A percentile compares a stretch with the other conserved stretches of the same genome.
Evolutionary conservation across 1,284 basidiomycete species (phyloP).

Genomic region (Heterobasidion occidentale): DNA sequence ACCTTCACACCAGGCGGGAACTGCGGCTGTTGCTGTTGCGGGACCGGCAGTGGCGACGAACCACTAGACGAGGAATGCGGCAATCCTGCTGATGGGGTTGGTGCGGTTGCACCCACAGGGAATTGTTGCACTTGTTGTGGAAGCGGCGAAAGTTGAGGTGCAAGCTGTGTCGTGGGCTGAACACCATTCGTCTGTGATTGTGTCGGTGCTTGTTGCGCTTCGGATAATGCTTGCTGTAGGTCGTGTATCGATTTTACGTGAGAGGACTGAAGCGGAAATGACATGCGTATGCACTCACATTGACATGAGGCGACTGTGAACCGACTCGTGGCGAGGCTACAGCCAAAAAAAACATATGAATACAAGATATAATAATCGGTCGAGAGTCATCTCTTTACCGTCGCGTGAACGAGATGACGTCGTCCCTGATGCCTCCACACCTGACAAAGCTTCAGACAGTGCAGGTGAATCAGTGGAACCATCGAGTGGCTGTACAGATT

Average conservation of each 20-base stretch:
- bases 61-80: slow-evolving; percentile 9
- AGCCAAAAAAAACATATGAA: slow-evolving; percentile 2
- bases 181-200: slow-evolving; percentile 15
- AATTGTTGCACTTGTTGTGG: slow-evolving; percentile 52
- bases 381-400: slow-evolving; percentile 3
- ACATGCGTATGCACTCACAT: slow-evolving; percentile 5
- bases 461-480: slow-evolving; percentile 59
- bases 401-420: slow-evolving; percentile 43
- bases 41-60: slow-evolving; percentile 20
- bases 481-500: slow-evolving; percentile 56
- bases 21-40: slow-evolving; percentile 26
- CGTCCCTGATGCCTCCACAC: slow-evolving; percentile 40
- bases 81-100: slow-evolving; percentile 14
- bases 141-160: slow-evolving; percentile 40
- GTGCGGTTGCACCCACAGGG: slow-evolving; percentile 7
- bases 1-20: slow-evolving; percentile 68
- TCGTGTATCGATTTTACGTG: not conserved
- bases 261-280: not conserved
- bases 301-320: slow-evolving; percentile 11
- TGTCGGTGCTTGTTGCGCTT: slow-evolving; percentile 19
- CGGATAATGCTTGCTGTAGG: slow-evolving; percentile 4
- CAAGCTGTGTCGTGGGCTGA: slow-evolving; percentile 12
- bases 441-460: slow-evolving; percentile 58
- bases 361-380: not conserved
- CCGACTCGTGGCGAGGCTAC: slow-evolving; percentile 6